Conservation (phyloP, 441 rosid species). For the Arabidopsis lyrata region DNA sequence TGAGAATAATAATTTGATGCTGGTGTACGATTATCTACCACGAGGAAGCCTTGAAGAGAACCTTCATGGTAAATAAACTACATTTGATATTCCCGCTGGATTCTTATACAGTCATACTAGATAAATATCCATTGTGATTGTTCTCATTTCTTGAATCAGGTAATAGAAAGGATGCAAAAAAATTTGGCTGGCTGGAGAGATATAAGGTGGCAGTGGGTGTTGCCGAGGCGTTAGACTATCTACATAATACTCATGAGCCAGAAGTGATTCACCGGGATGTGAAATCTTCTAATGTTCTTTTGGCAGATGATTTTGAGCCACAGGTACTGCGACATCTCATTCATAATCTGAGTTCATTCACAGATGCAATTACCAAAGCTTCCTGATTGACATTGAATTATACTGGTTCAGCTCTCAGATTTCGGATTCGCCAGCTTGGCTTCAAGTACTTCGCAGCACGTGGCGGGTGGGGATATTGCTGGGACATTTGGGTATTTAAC, state of each 20-base stretch:
- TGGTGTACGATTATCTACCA: conserved; percentile 77
- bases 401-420: conserved; percentile 79
- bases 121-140: conserved; percentile 27
- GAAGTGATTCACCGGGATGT: conserved; percentile 90
- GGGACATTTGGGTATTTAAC: conserved; percentile 90
- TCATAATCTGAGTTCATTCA: conserved; percentile 2
- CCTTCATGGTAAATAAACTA: conserved; percentile 64
- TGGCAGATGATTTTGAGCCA: conserved; percentile 89
- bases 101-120: conserved; percentile 16
- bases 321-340: conserved; percentile 54
- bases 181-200: conserved; percentile 83
- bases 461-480: conserved; percentile 65
- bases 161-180: conserved; percentile 51
- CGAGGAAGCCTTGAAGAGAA: conserved; percentile 96
- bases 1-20: conserved; percentile 67
- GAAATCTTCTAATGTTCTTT: conserved; percentile 88
- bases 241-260: conserved; percentile 68
- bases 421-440: conserved; percentile 84
- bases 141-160: conserved; percentile 51
- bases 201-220: conserved; percentile 83
- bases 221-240: conserved; percentile 84
- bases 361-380: conserved; percentile 4
- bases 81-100: conserved; percentile 23
- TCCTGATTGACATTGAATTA: conserved; percentile 27
- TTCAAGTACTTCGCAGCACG: conserved; percentile 55